Base-by-base conservation (phyloP, 2,329 filamentous ascomycete species). In the Cladosporium austrohemisphaericum region DNA sequence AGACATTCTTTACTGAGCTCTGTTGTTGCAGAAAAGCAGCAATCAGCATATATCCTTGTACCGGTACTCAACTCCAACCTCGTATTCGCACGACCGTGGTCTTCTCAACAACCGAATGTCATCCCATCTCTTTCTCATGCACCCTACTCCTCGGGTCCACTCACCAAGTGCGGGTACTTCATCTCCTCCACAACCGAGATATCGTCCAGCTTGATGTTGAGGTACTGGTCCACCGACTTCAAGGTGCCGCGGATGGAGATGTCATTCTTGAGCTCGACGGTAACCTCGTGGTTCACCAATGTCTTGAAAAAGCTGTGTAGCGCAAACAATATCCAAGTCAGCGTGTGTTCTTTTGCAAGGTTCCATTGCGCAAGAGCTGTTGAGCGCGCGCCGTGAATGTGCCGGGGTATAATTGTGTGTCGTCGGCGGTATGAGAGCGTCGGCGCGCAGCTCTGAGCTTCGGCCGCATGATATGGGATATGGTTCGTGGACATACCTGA, bases 231-330 rank as follows among this genome's bases (percentile, higher is more conserved):
- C 59, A 98, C 92, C 65, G 88, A 94, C 77, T 97, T 98, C 59
- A 98, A 79, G 28, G 85, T 94, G 58, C 93, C 93, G 62, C 88
- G 88, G 69, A 98, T 94, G 67, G 91, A 90, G 61, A 98, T 95
- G 73, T 98, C 93, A 71, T 98, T 98, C 75, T 98, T 98, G 69
- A 98, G 87, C 76, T 98, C 93, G 67, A 98, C 90, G 38, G 91
- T 97, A 65, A 98, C 91, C 76, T 94, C 85, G 60, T 93, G 86
- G 76, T 96, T 93, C 68, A 96, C 94, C 64, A 97, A 86, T 47
- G 92, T 97, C 72, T 97, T 97, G 83, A 97, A 97, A 77, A 96
- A 97, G 75, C 88, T 93, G 66, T 53, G 47, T 45, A 49, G 28
- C 35, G 38, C 29, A 25, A 13, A 20, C 18, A 20, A 8, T 11